A percentile compares a stretch with the other conserved stretches of the same genome.
Evolutionary conservation across 1,139 yeast genomes (phyloP).

Genomic region (Lodderomyces theae): DNA sequence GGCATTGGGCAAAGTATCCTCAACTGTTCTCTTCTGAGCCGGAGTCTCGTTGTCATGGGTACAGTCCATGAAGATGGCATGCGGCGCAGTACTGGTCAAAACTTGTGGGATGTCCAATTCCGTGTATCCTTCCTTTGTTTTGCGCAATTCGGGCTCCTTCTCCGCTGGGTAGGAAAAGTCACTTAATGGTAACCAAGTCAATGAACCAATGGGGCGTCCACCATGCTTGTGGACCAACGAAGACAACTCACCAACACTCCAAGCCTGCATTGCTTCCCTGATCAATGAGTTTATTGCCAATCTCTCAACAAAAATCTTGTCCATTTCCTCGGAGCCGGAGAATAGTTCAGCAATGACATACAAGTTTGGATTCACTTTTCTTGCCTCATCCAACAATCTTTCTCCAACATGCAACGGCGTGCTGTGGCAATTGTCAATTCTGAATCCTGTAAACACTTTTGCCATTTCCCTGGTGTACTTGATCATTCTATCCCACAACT

Average conservation of each 20-base stretch:
- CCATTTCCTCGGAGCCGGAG: conserved; percentile 89
- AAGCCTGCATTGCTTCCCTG: conserved; percentile 97
- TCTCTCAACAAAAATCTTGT: conserved; percentile 84
- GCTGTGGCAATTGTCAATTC: conserved; percentile 94
- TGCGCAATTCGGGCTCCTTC: conserved; percentile 31
- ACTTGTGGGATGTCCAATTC: conserved; percentile 66
- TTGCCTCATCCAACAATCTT: conserved; percentile 80
- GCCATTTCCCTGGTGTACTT: conserved; percentile 75
- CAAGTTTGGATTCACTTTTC: conserved; percentile 76
- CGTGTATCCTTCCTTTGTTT: conserved; percentile 38
- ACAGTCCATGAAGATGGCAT: conserved; percentile 95
- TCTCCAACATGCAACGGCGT: conserved; percentile 96
- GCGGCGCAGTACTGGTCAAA: conserved; percentile 69
- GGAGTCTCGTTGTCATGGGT: conserved; percentile 96
- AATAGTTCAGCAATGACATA: conserved; percentile 94
- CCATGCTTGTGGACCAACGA: conserved; percentile 88
- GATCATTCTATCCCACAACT: conserved; percentile 85
- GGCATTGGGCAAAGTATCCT: conserved; percentile 92
- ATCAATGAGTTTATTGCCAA: conserved; percentile 84
- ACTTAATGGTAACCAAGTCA: conserved; percentile 72
- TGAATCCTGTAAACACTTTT: conserved; percentile 76
- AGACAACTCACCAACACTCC: conserved; percentile 84
- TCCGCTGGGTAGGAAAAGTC: conserved; percentile 65
- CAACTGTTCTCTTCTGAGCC: conserved; percentile 82
- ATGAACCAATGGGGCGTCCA: conserved; percentile 93